Percentiles rank a stretch among this genome's conserved stretches.
phyloP scores from a whole-genome alignment of 2,329 filamentous ascomycete species.

The Xylaria arbuscula region DNA sequence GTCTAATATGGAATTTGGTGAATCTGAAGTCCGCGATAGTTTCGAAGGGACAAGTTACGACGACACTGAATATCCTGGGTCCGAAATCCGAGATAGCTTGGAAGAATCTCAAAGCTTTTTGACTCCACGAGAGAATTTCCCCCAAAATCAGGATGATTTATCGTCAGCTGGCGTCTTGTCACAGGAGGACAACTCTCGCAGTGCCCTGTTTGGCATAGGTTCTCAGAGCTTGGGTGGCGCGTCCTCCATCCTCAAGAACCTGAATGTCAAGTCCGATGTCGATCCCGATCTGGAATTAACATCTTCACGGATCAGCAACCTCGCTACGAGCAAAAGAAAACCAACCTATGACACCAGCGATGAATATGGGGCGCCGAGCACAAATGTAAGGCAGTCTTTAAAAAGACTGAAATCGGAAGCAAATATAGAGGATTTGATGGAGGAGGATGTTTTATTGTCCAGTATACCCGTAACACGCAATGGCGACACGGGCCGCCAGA shows the following conservation, averaged over 20 bases:
- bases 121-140: slow-evolving; percentile 50
- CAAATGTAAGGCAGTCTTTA: slow-evolving; percentile 59
- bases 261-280: slow-evolving; percentile 57
- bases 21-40: slow-evolving; percentile 57
- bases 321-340: slow-evolving; percentile 68
- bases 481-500: slow-evolving; percentile 64
- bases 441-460: slow-evolving; percentile 61
- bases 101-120: slow-evolving; percentile 57
- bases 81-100: slow-evolving; percentile 59
- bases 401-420: slow-evolving; percentile 67
- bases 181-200: slow-evolving; percentile 43
- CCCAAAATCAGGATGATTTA: slow-evolving; percentile 34
- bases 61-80: slow-evolving; percentile 53
- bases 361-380: slow-evolving; percentile 56
- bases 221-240: slow-evolving; percentile 67
- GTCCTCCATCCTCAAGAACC: slow-evolving; percentile 57
- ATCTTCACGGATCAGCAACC: slow-evolving; percentile 46
- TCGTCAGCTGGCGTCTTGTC: slow-evolving; percentile 28
- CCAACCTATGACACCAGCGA: slow-evolving; percentile 63
- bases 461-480: slow-evolving; percentile 62
- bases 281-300: slow-evolving; percentile 41
- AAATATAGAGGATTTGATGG: slow-evolving; percentile 54
- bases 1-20: slow-evolving; percentile 48
- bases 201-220: slow-evolving; percentile 48
- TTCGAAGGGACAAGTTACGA: slow-evolving; percentile 53